Conservation (phyloP, 139 green algal genomes). For the Cymbomonas tetramitiformis region DNA sequence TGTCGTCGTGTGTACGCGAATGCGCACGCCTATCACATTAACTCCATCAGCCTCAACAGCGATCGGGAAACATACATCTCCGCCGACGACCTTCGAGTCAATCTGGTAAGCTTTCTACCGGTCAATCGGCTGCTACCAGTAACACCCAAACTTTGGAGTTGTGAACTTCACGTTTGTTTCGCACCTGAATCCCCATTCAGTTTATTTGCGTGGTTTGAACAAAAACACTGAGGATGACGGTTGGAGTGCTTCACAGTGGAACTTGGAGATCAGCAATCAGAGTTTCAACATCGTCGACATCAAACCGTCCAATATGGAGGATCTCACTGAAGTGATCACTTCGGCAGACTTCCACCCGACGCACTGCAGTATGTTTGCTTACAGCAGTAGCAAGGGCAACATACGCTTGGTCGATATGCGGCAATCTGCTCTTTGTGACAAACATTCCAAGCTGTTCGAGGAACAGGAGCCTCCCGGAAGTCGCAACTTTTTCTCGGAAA, state of each 20-base stretch:
- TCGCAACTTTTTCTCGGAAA: conserved; percentile 84
- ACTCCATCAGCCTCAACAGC: conserved; percentile 66
- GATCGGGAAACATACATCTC: conserved; percentile 91
- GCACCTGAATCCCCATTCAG: too few species aligned
- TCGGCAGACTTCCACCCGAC: conserved; percentile 81
- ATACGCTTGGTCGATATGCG: conserved; percentile 89
- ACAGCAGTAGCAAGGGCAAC: conserved; percentile 81
- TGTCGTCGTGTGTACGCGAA: conserved; percentile 68
- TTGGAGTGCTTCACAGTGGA: too few species aligned
- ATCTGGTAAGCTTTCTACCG: too few species aligned
- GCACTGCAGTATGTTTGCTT: conserved; percentile 80
- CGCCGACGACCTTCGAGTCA: conserved; percentile 36
- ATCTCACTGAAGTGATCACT: conserved; percentile 98
- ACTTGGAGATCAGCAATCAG: conserved; percentile 73
- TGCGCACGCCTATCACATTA: conserved; percentile 98
- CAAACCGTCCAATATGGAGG: conserved; percentile 95
- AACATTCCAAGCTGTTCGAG: conserved; percentile 50
- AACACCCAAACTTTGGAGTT: too few species aligned
- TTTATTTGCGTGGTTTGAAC: too few species aligned
- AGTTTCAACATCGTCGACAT: conserved; percentile 98
- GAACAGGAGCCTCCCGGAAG: conserved; percentile 29
- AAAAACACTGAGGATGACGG: too few species aligned
- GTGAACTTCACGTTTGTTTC: too few species aligned
- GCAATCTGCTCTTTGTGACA: conserved; percentile 69
- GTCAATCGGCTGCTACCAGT: too few species aligned